Percentiles rank a stretch among this genome's conserved stretches.
phyloP scores from a whole-genome alignment of 495 filamentous ascomycete species.

The Rhypophila decipiens region DNA sequence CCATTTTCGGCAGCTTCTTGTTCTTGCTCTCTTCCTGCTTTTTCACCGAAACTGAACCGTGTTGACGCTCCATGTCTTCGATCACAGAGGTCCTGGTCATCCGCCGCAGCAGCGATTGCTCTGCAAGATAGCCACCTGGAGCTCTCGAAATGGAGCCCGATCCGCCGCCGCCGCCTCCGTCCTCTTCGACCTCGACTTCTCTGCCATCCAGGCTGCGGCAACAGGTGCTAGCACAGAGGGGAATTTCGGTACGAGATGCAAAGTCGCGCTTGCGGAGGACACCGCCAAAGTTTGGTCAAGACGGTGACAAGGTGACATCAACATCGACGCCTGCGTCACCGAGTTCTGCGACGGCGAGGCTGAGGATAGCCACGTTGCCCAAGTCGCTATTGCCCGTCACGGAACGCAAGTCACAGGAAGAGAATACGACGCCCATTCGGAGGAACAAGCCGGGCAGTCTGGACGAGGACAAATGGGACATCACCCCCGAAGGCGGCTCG shows the following conservation, averaged over 20 bases:
- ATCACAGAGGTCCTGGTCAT: conserved; percentile 13
- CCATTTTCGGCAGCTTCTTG: too few relatives aligned
- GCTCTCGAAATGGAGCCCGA: conserved; percentile 20
- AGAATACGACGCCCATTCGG: conserved; percentile 18
- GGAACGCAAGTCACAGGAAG: conserved; percentile 36
- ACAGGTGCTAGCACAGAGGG: conserved; percentile 13
- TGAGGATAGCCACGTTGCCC: conserved; percentile 18
- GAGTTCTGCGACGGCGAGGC: conserved; percentile 22
- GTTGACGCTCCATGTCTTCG: conserved; percentile 23
- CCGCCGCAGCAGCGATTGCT: conserved; percentile 18
- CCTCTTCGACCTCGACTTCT: too few relatives aligned
- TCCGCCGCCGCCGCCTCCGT: conserved; percentile 14
- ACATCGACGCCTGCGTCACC: conserved; percentile 4
- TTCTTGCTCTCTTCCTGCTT: too few relatives aligned
- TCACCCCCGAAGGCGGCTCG: conserved; percentile 43
- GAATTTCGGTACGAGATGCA: conserved; percentile 6
- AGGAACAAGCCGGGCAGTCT: conserved; percentile 24
- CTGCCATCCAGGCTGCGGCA: conserved; percentile 16
- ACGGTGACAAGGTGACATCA: conserved; percentile 10
- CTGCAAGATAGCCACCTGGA: conserved; percentile 13
- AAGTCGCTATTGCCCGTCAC: conserved; percentile 38
- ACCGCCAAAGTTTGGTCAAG: conserved; percentile 13
- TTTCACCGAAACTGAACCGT: background rate
- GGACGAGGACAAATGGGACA: conserved; percentile 39
- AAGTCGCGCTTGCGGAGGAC: conserved; percentile 11